A percentile compares a stretch with the other conserved stretches of the same genome.
Conservation (phyloP, 345 rosid species). For the Jatropha curcas region DNA sequence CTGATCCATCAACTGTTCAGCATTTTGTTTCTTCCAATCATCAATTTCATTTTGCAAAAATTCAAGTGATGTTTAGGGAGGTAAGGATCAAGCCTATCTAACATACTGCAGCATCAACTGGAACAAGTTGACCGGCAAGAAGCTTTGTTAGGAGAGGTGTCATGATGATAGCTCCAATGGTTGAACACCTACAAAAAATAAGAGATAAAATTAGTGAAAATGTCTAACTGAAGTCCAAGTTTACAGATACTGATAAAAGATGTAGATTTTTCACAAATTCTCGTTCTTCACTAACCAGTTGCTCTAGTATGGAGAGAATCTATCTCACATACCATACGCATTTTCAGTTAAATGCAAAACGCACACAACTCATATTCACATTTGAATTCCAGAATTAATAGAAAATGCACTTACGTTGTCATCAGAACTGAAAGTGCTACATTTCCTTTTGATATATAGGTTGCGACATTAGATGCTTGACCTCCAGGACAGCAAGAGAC, state of each 20-base stretch:
- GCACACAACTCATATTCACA: neutral
- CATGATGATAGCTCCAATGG: slow-evolving; percentile 95
- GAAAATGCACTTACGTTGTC: slow-evolving; percentile 79
- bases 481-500: slow-evolving; percentile 99
- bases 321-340: neutral
- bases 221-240: neutral
- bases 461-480: slow-evolving; percentile 96
- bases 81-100: slow-evolving; percentile 8
- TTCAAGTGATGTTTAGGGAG: neutral
- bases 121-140: slow-evolving; percentile 99
- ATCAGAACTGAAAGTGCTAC: slow-evolving; percentile 97
- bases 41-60: neutral
- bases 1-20: neutral
- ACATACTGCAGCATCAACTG: slow-evolving; percentile 92
- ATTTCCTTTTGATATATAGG: slow-evolving; percentile 92
- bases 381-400: neutral
- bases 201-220: slow-evolving; percentile 19
- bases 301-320: neutral
- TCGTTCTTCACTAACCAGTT: neutral
- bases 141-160: slow-evolving; percentile 98
- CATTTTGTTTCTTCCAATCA: neutral
- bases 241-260: neutral
- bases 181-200: slow-evolving; percentile 69
- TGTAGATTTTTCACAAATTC: neutral
- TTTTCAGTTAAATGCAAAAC: neutral